A percentile compares a stretch with the other conserved stretches of the same genome.
phyloP scores from a whole-genome alignment of 768 basidiomycete genomes.

The Lentinula edodes region DNA sequence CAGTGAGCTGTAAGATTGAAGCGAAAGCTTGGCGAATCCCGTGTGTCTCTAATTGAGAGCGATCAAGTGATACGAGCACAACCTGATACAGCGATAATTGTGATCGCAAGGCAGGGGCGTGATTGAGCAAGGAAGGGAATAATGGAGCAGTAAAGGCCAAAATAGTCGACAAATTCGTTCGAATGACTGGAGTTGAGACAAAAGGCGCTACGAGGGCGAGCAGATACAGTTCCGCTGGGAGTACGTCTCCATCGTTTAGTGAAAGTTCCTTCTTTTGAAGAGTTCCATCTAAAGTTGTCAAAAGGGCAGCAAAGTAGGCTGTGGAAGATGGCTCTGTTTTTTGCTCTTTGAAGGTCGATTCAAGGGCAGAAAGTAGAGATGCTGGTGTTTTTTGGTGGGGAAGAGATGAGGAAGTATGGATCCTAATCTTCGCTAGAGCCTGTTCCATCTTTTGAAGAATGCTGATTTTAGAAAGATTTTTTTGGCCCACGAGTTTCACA shows the following conservation, averaged over 20 bases:
- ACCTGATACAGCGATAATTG: conserved; percentile 73
- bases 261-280: conserved; percentile 51
- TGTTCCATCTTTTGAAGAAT: conserved; percentile 49
- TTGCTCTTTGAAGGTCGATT: conserved; percentile 72
- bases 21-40: conserved; percentile 80
- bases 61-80: conserved; percentile 66
- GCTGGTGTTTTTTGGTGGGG: conserved; percentile 88
- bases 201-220: conserved; percentile 73
- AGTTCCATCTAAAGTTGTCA: conserved; percentile 79
- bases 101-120: conserved; percentile 82
- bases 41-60: conserved; percentile 60
- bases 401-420: conserved; percentile 76
- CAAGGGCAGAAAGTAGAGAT: conserved; percentile 76
- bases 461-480: not conserved
- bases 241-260: conserved; percentile 62
- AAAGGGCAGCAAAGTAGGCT: conserved; percentile 91
- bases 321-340: conserved; percentile 65
- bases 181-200: conserved; percentile 76
- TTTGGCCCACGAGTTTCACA: not conserved
- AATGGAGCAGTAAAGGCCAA: conserved; percentile 74
- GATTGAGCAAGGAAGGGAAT: conserved; percentile 56
- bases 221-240: conserved; percentile 83
- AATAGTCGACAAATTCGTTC: conserved; percentile 65
- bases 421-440: conserved; percentile 78
- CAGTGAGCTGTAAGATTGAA: conserved; percentile 72